Base-by-base conservation (phyloP, 2,329 filamentous ascomycete species). In the Trichophyton rubrum region DNA sequence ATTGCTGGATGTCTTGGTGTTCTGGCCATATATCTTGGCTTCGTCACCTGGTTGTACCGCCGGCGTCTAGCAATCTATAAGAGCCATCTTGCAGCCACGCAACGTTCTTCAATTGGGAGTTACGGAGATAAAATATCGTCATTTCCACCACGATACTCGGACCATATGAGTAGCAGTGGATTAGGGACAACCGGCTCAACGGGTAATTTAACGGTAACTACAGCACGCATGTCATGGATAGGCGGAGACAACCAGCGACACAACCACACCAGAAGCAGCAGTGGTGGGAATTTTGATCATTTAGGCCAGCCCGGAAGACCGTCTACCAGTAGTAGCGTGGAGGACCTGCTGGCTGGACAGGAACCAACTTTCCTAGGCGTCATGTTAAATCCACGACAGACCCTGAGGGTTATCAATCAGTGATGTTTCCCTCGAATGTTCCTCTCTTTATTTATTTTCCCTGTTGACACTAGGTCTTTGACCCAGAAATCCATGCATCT, bases 21-120 rank as follows among this genome's bases (percentile, higher is more conserved):
- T 60, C 79, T 84, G 62, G 85, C 88, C 56, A 81, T 84, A 40
- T 89, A 89, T 72, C 83, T 89, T 27, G 87, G 86, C 62, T 89
- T 89, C 77, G 87, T 83, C 67, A 87, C 89, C 61, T 89, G 85
- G 82, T 75, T 90, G 6, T 90, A 90, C 75, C 80, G 86, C 30
- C 84, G 85, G 56, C 86, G 88, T 70, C 80, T 90, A 15, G 72
- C 76, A 33, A 80, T 87, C 8, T 90, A 89, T 77, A 85, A 86
- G 72, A 77, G 80, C 38, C 87, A 90, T 68, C 80, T 88, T 35
- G 82, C 84, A 1, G 81, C 86, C 67, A 77, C 81, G 1, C 85
- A 88, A 67, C 78, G 80, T 3, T 81, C 82, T 58, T 74, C 75
- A 1, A 71, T 74, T 20, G 74, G 75, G 17, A 75, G 74, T n/a